phyloP scores from a whole-genome alignment of 306 rosid genomes.

The Vigna radiata region DNA sequence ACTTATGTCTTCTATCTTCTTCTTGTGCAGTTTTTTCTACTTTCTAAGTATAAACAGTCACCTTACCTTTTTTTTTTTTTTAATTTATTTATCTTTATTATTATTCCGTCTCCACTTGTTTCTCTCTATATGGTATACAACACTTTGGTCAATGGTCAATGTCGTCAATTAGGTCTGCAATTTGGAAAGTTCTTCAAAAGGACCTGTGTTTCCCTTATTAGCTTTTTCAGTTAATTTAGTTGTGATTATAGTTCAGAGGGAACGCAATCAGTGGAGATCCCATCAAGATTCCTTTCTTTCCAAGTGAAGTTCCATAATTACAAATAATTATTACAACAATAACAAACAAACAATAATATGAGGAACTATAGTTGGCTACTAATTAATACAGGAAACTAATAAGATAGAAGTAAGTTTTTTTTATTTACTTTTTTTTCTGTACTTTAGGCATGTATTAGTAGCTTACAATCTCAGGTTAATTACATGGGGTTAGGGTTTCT shows the following conservation, averaged over 20 bases:
- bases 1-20: not conserved
- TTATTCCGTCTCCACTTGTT: not conserved
- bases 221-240: not conserved
- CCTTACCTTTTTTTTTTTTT: not conserved
- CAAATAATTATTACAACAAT: constrained; percentile 11
- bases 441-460: not conserved
- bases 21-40: not conserved
- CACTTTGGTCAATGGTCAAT: not conserved
- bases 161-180: constrained; percentile 25
- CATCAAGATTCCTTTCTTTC: constrained; percentile 29
- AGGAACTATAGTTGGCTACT: not conserved
- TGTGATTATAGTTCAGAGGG: constrained; percentile 29
- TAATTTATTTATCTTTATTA: too few species aligned
- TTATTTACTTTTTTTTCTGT: not conserved
- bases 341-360: too few species aligned
- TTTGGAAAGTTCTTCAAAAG: constrained; percentile 10
- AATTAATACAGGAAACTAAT: not conserved
- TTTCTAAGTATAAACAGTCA: not conserved
- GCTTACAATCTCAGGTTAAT: not conserved
- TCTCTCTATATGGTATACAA: not conserved
- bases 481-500: too few species aligned
- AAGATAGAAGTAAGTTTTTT: not conserved
- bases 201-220: not conserved
- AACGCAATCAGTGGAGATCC: constrained; percentile 8
- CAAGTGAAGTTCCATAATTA: constrained; percentile 39